A percentile compares a stretch with the other conserved stretches of the same genome.
phyloP scores from a whole-genome alignment of 179 eudicot genomes.

The Pouteria campechiana region DNA sequence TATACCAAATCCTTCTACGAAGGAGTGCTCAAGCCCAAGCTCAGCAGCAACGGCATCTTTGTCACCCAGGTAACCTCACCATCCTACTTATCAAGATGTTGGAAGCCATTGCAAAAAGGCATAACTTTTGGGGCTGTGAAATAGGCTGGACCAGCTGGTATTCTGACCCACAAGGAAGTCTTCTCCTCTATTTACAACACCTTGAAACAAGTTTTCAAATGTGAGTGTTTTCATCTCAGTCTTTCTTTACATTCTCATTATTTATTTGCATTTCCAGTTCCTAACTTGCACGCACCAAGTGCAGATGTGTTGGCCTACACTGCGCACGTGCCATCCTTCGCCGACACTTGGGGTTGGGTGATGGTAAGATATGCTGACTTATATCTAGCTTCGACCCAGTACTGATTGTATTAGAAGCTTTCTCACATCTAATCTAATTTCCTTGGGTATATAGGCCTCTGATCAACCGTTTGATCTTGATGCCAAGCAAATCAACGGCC shows the following conservation, averaged over 20 bases:
- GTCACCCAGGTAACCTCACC: constrained; percentile 47
- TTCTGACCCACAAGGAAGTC: constrained; percentile 69
- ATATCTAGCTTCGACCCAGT: not conserved
- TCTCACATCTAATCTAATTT: not conserved
- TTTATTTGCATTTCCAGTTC: not conserved
- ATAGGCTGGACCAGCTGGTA: constrained; percentile 81
- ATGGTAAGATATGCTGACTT: constrained; percentile 24
- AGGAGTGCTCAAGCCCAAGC: constrained; percentile 56
- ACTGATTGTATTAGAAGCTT: not conserved
- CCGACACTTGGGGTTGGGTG: constrained; percentile 86
- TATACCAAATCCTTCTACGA: constrained; percentile 68
- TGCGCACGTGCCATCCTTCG: constrained; percentile 75
- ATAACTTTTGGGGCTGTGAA: too few species aligned
- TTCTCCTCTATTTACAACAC: constrained; percentile 74
- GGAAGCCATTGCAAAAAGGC: too few species aligned
- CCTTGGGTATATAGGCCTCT: constrained; percentile 23
- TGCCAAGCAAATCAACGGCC: constrained; percentile 31
- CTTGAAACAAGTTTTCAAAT: constrained; percentile 60
- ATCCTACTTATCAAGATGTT: too few species aligned
- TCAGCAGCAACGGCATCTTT: constrained; percentile 46
- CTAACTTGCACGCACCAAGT: not conserved
- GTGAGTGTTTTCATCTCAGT: constrained; percentile 17
- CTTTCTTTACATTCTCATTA: not conserved
- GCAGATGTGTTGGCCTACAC: constrained; percentile 63
- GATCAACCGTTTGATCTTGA: constrained; percentile 33